phyloP scores from a whole-genome alignment of 1,284 basidiomycete species.

The Clitocybe nebularis region DNA sequence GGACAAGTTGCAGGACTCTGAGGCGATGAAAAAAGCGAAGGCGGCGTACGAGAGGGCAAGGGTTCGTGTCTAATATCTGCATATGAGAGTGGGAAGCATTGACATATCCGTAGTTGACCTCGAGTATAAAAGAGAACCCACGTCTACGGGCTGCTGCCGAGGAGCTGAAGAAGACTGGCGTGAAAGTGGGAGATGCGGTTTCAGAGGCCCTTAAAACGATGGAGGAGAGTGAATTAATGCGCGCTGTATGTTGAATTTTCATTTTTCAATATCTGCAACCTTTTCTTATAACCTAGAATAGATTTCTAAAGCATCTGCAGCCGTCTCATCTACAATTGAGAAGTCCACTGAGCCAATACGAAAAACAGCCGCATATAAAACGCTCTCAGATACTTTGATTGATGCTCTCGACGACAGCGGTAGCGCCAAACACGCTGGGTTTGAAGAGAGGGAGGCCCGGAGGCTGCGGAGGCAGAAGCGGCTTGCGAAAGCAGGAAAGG shows the following conservation, averaged over 20 bases:
- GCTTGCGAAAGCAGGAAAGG: slow-evolving; percentile 79
- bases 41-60: slow-evolving; percentile 92
- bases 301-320: slow-evolving; percentile 78
- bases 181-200: slow-evolving; percentile 93
- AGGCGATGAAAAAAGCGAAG: slow-evolving; percentile 90
- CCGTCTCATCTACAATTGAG: slow-evolving; percentile 75
- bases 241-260: slow-evolving; percentile 55
- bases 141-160: slow-evolving; percentile 87
- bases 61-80: slow-evolving; percentile 46
- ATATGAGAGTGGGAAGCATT: slow-evolving; percentile 5
- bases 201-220: slow-evolving; percentile 85
- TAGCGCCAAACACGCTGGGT: slow-evolving; percentile 89
- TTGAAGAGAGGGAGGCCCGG: slow-evolving; percentile 88
- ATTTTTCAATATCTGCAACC: neutral
- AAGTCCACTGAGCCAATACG: slow-evolving; percentile 90
- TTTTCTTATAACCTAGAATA: slow-evolving; percentile 24
- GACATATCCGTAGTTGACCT: slow-evolving; percentile 59
- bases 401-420: slow-evolving; percentile 95
- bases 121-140: slow-evolving; percentile 97
- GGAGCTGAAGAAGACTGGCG: slow-evolving; percentile 83
- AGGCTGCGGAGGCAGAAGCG: slow-evolving; percentile 71
- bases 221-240: slow-evolving; percentile 93
- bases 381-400: slow-evolving; percentile 82
- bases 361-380: slow-evolving; percentile 94
- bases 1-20: slow-evolving; percentile 94